A percentile compares a stretch with the other conserved stretches of the same genome.
These are phyloP conservation scores for Saccharomyces eubayanus DNA, from an alignment of 805 yeast genomes.

Conservation along the genomic window DNA sequence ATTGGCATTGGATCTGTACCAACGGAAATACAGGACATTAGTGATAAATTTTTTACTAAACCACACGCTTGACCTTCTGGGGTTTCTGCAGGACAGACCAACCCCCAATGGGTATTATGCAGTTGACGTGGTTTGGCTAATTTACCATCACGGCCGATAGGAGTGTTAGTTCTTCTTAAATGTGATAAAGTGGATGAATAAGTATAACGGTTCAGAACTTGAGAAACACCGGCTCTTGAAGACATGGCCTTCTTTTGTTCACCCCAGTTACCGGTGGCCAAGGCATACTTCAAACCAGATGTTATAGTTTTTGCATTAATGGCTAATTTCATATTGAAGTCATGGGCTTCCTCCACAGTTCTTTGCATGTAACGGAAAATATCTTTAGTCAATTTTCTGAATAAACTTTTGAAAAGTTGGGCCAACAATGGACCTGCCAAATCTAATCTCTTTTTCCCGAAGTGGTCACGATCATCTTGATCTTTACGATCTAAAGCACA, in stretches of 20 bases:
- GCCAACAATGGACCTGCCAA: constrained; percentile 97
- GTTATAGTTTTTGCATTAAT: constrained; percentile 96
- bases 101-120: constrained; percentile 99
- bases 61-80: constrained; percentile 99
- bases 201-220: constrained; percentile 94
- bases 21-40: constrained; percentile 96
- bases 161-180: constrained; percentile 97
- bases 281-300: constrained; percentile 91
- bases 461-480: constrained; percentile 98
- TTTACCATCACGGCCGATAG: constrained; percentile 98
- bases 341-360: constrained; percentile 96
- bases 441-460: constrained; percentile 96
- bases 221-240: constrained; percentile 98
- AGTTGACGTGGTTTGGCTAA: constrained; percentile 97
- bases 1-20: constrained; percentile 97
- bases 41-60: constrained; percentile 87
- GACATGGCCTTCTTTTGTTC: constrained; percentile 99
- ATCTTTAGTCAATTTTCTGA: constrained; percentile 91
- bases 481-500: constrained; percentile 97
- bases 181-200: constrained; percentile 98
- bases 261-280: constrained; percentile 99
- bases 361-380: constrained; percentile 97
- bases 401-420: constrained; percentile 85
- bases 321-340: constrained; percentile 91
- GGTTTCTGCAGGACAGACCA: constrained; percentile 99